These are phyloP conservation scores for Areca catechu DNA, from an alignment of 176 grass and related monocot species.

Conservation along the genomic window DNA sequence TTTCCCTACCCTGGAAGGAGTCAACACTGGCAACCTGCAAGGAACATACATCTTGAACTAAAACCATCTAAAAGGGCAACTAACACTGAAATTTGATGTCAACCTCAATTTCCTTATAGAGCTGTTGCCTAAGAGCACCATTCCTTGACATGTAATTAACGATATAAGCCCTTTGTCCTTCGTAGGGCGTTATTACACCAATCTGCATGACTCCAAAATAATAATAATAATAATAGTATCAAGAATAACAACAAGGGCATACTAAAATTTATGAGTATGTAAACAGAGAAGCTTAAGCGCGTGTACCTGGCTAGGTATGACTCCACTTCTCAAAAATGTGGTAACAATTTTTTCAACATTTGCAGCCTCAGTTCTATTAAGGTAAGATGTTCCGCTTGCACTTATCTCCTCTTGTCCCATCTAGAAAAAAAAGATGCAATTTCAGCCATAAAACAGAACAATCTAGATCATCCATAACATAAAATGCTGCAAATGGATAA, in stretches of 20 bases:
- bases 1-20: constrained; percentile 98
- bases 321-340: constrained; percentile 92
- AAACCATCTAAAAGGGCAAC: not conserved
- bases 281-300: too few relatives aligned
- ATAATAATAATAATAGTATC: not conserved
- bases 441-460: not conserved
- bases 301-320: constrained; percentile 89
- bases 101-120: constrained; percentile 99
- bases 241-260: too few relatives aligned
- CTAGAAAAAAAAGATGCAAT: constrained; percentile 38
- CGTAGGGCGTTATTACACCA: constrained; percentile 98
- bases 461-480: not conserved
- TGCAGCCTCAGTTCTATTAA: constrained; percentile 98
- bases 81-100: not conserved
- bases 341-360: constrained; percentile 99
- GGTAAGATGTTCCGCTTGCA: constrained; percentile 93
- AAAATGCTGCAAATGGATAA: not conserved
- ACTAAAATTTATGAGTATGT: too few relatives aligned
- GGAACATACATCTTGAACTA: constrained; percentile 16
- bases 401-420: constrained; percentile 99
- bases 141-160: constrained; percentile 99
- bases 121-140: constrained; percentile 89
- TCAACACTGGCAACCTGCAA: constrained; percentile 97
- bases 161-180: constrained; percentile 99
- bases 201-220: constrained; percentile 51